Evolutionary conservation across 2,329 filamentous ascomycete species (phyloP), one percentile per base, ranked within the genome.

Genomic region (Epichloe gansuensis): DNA sequence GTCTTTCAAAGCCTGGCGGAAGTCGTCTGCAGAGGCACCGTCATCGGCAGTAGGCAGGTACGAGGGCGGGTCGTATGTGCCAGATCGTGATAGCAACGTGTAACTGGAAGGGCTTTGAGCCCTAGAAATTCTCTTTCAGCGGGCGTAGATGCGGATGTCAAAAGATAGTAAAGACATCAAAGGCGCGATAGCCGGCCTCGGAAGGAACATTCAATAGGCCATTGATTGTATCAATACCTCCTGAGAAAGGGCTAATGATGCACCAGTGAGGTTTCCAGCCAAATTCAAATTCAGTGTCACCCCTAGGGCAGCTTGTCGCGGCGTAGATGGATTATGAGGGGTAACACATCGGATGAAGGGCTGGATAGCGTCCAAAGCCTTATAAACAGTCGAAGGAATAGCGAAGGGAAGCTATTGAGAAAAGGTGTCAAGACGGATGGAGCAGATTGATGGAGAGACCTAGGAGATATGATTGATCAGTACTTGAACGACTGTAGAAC

Each of bases 111-210:
- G 8, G 82, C 75, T 69, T 89, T 86, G 34, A 98, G 77, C 28
- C 86, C 83, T 13, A 98, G 73, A 55, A 91, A 95, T 65, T 97
- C 91, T 52, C 89, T 78, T 70, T 98, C 93, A 2, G 89, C 85
- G 4, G 86, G 82, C 1, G 88, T 93, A 0, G 93, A 95, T 0
- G 88, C 86, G n/a, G 87, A 90, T 0, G 91, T 94, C 43, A 97
- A 77, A 1, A 98, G 81, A 62, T 96, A 97, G 72, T 98, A 97
- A 65, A 97, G 48, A 95, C 93, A 64, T 98, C 91, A 61, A 98
- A 98, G 3, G 91, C 93, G 57, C 93, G 84, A 68, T 89, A 89
- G 12, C 93, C 93, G 6, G 82, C 64, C 63, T 95, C 83, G 0
- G 82, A 69, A 0, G 93, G 88, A 15, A 98, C 81, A 53, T 86